A percentile compares a stretch with the other conserved stretches of the same genome.
phyloP scores from a whole-genome alignment of 768 basidiomycete genomes.

The Cystobasidium onofrii region DNA sequence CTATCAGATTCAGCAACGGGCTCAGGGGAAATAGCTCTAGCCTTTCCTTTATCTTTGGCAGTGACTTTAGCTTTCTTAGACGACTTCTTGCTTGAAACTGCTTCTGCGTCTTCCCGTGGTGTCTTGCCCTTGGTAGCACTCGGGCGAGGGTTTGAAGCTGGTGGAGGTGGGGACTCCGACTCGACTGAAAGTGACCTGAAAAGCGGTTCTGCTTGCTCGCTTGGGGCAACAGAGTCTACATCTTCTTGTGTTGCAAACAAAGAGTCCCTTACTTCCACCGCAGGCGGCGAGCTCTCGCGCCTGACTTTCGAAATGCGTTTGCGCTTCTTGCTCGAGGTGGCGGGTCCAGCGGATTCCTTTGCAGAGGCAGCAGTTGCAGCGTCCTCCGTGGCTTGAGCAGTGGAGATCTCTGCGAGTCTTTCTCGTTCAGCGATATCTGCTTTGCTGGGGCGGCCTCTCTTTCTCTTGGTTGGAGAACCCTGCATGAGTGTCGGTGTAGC shows the following conservation, averaged over 20 bases:
- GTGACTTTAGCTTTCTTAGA: not conserved
- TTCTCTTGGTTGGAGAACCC: not conserved
- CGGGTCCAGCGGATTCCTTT: not conserved
- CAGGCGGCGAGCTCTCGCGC: not conserved
- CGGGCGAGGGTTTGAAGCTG: not conserved
- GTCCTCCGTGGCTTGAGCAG: not conserved
- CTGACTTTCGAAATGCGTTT: not conserved
- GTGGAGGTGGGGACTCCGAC: not conserved
- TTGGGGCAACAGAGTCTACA: not conserved
- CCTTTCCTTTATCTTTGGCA: not conserved
- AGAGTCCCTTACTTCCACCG: not conserved
- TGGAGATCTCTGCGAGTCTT: not conserved
- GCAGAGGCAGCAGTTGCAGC: not conserved
- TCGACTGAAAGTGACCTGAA: conserved; percentile 1
- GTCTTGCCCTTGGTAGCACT: not conserved
- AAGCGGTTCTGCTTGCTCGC: not conserved
- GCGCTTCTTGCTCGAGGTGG: not conserved
- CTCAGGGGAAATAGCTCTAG: not conserved
- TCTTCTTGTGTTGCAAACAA: not conserved
- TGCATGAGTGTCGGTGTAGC: not conserved
- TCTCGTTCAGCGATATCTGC: not conserved
- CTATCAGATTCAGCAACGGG: not conserved
- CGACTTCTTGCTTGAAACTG: not conserved
- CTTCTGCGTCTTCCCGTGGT: not conserved
- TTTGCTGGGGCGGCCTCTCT: conserved; percentile 6